Conservation (phyloP, 2,329 filamentous ascomycete species). For the Penicillium psychrosexuale region DNA sequence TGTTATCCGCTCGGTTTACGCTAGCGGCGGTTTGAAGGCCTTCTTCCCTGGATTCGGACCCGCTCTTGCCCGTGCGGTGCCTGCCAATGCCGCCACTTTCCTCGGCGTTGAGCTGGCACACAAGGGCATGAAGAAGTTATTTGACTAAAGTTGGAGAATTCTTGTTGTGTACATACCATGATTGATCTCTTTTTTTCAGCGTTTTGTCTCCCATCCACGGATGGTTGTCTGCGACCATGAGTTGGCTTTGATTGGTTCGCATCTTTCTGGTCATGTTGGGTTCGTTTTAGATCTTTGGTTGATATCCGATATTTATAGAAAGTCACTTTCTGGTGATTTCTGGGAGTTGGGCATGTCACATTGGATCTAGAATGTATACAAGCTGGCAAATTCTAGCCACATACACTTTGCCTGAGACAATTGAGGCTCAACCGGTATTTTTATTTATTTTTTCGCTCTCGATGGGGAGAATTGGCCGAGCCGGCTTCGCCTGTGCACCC, state of each 20-base stretch:
- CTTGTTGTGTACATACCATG: constrained; percentile 7
- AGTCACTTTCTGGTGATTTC: neutral
- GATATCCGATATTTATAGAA: constrained; percentile 4
- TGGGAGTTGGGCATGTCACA: neutral
- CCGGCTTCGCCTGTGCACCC: neutral
- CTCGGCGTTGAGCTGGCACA: constrained; percentile 52
- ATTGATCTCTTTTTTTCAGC: constrained; percentile 10
- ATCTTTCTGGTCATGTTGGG: neutral
- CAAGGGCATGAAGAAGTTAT: constrained; percentile 49
- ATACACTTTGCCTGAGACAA: neutral
- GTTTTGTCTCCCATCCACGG: constrained; percentile 18
- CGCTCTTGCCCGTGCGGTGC: constrained; percentile 86
- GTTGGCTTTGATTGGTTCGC: constrained; percentile 2
- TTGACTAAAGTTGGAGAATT: constrained; percentile 28
- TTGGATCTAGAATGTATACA: neutral
- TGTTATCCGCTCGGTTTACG: constrained; percentile 79
- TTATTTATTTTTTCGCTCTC: no score
- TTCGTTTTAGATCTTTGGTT: neutral
- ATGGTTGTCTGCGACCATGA: constrained; percentile 10
- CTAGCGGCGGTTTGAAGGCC: constrained; percentile 75
- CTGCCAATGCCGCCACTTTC: constrained; percentile 95
- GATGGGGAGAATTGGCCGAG: neutral
- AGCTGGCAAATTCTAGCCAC: neutral
- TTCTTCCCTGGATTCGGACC: constrained; percentile 98
- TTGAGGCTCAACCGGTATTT: constrained; percentile 3